phyloP scores from a whole-genome alignment of 306 rosid genomes.

The Aeschynomene evenia region DNA sequence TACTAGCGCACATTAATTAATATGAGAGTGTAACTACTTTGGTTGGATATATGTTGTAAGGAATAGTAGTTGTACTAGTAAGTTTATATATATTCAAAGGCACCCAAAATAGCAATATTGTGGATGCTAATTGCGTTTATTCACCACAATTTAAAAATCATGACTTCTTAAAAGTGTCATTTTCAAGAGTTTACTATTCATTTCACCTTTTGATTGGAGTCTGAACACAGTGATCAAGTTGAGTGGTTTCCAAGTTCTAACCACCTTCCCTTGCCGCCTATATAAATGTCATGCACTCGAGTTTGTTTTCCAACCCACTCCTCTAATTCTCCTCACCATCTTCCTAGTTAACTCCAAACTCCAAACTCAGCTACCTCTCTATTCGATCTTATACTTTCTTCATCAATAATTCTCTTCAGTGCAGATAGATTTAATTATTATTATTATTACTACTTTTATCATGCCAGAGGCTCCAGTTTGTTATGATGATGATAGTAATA shows the following conservation, averaged over 20 bases:
- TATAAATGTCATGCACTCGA: slow-evolving; percentile 19
- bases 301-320: not conserved
- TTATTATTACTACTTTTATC: not conserved
- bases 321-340: no score
- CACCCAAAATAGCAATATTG: no score
- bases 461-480: slow-evolving; percentile 45
- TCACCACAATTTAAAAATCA: no score
- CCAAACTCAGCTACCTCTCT: not conserved
- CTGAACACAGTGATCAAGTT: not conserved
- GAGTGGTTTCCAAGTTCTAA: slow-evolving; percentile 10
- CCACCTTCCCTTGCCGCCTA: not conserved
- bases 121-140: no score
- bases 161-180: slow-evolving; percentile 3
- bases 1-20: no score
- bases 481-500: not conserved
- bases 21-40: no score
- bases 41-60: no score
- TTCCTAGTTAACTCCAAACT: not conserved
- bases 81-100: no score
- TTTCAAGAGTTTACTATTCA: not conserved
- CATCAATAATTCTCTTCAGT: not conserved
- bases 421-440: not conserved
- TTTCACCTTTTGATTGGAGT: not conserved
- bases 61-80: no score
- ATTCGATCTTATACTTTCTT: not conserved